Percentiles rank a stretch among this genome's conserved stretches.
Conservation (phyloP, 768 basidiomycete genomes). For the Boletus vinaceobasis region DNA sequence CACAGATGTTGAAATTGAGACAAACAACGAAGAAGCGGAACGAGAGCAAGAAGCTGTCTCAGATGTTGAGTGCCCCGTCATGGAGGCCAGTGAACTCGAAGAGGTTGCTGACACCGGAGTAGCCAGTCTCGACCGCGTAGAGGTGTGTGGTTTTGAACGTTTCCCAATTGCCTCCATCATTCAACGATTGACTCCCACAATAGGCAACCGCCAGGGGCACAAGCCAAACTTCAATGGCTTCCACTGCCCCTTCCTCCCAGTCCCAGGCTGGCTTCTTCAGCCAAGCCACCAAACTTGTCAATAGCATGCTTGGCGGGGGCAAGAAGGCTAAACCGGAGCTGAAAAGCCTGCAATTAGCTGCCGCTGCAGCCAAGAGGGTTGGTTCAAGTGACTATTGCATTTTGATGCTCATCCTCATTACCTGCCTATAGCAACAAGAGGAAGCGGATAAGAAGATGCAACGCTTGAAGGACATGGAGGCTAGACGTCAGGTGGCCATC, state of each 20-base stretch:
- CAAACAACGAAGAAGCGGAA: constrained; percentile 8
- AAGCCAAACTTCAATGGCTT: constrained; percentile 55
- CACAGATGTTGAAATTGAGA: constrained; percentile 10
- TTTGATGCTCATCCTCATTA: constrained; percentile 3
- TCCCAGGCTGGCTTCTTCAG: constrained; percentile 61
- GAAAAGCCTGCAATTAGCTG: constrained; percentile 80
- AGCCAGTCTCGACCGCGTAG: constrained; percentile 37
- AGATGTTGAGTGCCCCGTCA: constrained; percentile 34
- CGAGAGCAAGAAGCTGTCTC: constrained; percentile 17
- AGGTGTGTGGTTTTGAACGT: constrained; percentile 36
- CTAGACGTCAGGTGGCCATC: constrained; percentile 63
- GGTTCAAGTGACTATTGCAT: constrained; percentile 9
- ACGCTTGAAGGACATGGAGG: constrained; percentile 78
- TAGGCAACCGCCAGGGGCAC: constrained; percentile 38
- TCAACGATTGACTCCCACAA: constrained; percentile 7
- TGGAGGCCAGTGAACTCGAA: constrained; percentile 35
- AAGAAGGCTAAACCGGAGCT: constrained; percentile 76
- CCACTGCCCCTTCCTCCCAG: constrained; percentile 35
- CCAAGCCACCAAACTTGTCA: constrained; percentile 67
- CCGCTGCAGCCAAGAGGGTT: constrained; percentile 86
- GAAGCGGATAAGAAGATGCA: constrained; percentile 76
- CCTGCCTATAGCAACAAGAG: constrained; percentile 71
- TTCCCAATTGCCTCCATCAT: not conserved
- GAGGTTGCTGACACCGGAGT: constrained; percentile 39
- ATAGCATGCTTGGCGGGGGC: constrained; percentile 59